A percentile compares a stretch with the other conserved stretches of the same genome.
These are phyloP conservation scores for Sinapis alba DNA, from an alignment of 441 rosid genomes.

Conservation along the genomic window DNA sequence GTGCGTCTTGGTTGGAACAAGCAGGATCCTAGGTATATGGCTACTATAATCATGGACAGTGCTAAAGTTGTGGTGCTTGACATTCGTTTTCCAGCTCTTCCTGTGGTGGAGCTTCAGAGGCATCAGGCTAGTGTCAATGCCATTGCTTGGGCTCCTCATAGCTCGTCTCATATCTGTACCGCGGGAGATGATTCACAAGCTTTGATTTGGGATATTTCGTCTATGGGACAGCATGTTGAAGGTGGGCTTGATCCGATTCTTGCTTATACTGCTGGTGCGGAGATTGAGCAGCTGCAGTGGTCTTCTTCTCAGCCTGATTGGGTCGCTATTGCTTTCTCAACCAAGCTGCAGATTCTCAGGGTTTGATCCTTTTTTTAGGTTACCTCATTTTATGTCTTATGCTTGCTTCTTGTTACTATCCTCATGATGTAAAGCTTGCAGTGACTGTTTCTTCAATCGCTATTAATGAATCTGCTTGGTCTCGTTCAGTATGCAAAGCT, in stretches of 20 bases:
- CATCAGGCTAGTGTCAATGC: slow-evolving; percentile 94
- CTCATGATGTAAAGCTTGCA: slow-evolving; percentile 24
- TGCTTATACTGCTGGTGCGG: slow-evolving; percentile 93
- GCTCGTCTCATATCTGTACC: slow-evolving; percentile 94
- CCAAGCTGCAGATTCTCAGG: slow-evolving; percentile 95
- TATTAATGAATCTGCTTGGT: slow-evolving; percentile 28
- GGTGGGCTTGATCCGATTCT: slow-evolving; percentile 96
- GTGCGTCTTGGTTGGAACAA: slow-evolving; percentile 98
- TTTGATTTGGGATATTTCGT: slow-evolving; percentile 1
- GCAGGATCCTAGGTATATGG: slow-evolving; percentile 82
- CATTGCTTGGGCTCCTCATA: slow-evolving; percentile 98
- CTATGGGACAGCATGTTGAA: slow-evolving; percentile 86
- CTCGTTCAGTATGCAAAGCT: slow-evolving; percentile 19
- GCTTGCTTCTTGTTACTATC: slow-evolving; percentile 1
- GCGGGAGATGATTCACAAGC: slow-evolving; percentile 83
- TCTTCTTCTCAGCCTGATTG: slow-evolving; percentile 97
- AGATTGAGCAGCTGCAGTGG: slow-evolving; percentile 97
- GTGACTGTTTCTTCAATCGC: slow-evolving; percentile 15
- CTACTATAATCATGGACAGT: slow-evolving; percentile 70
- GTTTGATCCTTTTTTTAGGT: slow-evolving; percentile 48
- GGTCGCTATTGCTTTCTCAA: slow-evolving; percentile 95
- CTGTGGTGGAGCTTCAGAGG: slow-evolving; percentile 92
- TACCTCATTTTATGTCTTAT: slow-evolving; percentile 5
- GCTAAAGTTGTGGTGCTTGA: slow-evolving; percentile 94
- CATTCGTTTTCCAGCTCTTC: slow-evolving; percentile 89